Percentiles rank a stretch among this genome's conserved stretches.
Evolutionary conservation across 2,329 filamentous ascomycete species (phyloP).

Genomic region (Aureobasidium sp.): DNA sequence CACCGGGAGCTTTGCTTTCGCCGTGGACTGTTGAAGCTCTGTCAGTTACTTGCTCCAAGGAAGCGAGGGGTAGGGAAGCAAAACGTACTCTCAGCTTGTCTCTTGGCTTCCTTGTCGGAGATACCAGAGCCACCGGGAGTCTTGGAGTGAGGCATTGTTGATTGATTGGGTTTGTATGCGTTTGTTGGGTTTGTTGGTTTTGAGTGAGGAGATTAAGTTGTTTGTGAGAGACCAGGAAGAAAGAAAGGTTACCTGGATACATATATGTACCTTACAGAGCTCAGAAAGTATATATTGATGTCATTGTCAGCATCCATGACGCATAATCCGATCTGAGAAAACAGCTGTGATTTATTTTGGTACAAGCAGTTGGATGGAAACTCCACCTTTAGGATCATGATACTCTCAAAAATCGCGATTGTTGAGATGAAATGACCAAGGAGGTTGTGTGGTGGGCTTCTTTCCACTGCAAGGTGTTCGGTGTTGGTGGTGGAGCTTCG

Average conservation of each 20-base stretch:
- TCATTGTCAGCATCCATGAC: not conserved
- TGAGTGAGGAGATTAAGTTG: not conserved
- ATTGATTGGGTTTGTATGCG: too few relatives aligned
- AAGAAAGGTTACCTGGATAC: not conserved
- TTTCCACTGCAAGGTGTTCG: not conserved
- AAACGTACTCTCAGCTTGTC: conserved; percentile 23
- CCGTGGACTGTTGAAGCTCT: conserved; percentile 18
- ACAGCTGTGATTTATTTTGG: not conserved
- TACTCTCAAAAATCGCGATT: not conserved
- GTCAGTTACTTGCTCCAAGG: too few relatives aligned
- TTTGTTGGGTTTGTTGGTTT: too few relatives aligned
- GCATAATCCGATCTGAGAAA: not conserved
- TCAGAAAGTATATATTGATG: not conserved
- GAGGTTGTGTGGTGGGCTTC: not conserved
- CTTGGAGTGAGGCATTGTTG: conserved; percentile 20
- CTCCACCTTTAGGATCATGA: not conserved
- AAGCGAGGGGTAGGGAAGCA: too few relatives aligned
- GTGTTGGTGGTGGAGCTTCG: not conserved
- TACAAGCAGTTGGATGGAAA: not conserved
- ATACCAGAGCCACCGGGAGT: conserved; percentile 23
- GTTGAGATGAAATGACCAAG: not conserved
- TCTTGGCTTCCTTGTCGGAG: conserved; percentile 28
- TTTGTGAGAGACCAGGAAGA: not conserved
- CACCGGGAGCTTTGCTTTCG: conserved; percentile 20
- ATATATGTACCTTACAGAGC: not conserved